Conservation (phyloP, 1,139 yeast genomes). For the Pichia sp. region DNA sequence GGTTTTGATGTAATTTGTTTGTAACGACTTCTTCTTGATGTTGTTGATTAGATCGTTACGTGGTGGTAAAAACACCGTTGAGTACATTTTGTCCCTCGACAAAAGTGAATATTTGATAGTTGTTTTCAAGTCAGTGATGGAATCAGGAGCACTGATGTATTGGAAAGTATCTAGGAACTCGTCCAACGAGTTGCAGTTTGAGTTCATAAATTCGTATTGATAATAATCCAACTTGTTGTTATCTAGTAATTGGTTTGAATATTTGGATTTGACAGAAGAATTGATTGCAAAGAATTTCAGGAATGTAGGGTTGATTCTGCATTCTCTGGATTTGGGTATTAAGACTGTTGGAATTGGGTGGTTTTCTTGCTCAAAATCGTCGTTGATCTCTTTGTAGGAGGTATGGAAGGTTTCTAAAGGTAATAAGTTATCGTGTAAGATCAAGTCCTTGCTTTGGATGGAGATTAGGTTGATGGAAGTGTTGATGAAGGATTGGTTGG, state of each 20-base stretch:
- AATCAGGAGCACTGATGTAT: constrained; percentile 8
- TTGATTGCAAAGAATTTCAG: constrained; percentile 49
- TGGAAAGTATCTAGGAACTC: constrained; percentile 17
- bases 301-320: constrained; percentile 46
- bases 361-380: background rate
- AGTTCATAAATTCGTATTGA: constrained; percentile 28
- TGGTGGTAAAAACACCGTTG: constrained; percentile 47
- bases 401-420: constrained; percentile 17
- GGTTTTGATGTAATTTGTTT: constrained; percentile 34
- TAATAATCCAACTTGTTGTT: constrained; percentile 34
- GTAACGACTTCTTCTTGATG: constrained; percentile 32
- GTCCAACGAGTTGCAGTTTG: constrained; percentile 20
- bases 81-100: constrained; percentile 48
- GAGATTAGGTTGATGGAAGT: background rate
- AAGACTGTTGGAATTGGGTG: background rate
- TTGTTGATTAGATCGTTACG: constrained; percentile 34
- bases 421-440: constrained; percentile 7
- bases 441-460: background rate
- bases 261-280: constrained; percentile 36
- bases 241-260: constrained; percentile 29
- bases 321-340: constrained; percentile 40
- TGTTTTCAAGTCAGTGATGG: background rate
- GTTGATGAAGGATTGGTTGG: background rate
- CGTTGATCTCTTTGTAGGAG: constrained; percentile 7
- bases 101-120: constrained; percentile 31